Evolutionary conservation across 2,329 filamentous ascomycete genomes (phyloP), one percentile per base, ranked within the genome.

Genomic region (Fusarium pseudoanthophilum): DNA sequence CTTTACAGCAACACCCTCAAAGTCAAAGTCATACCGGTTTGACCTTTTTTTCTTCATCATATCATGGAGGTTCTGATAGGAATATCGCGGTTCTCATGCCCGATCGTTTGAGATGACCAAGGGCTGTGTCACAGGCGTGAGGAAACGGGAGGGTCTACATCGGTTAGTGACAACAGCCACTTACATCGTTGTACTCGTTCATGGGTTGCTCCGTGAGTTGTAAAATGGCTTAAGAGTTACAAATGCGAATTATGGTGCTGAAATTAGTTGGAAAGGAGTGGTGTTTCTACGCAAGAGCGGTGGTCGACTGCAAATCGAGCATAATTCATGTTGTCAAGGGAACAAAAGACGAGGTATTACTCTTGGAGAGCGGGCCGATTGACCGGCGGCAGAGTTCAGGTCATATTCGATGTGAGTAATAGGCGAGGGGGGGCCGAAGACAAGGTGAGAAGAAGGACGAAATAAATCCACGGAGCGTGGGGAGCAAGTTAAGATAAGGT

Each of bases 271-370:
- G 24, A 36, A 36, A 37, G 42, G 39, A 34, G 53, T 36, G 45
- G 21, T n/a, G 30, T 36, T 49, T 61, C 28, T 42, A 46, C 32
- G 21, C 58, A 52, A 24, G 40, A 37, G 21, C 15, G 32, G 82
- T 85, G 4, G 80, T 82, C 21, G 79, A 79, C 4, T 63, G 75
- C 3, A 87, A 85, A 15, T 83, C 84, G 28, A 86, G 83, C 21
- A 88, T 90, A 78, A 86, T 85, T 79, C 13, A 69, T 30, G 46
- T 83, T 89, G 68, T 83, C 83, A 52, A 89, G 88, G 80, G 83
- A 34, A 21, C 40, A 42, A 52, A 36, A 82, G 80, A 84, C 30
- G 88, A 87, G 87, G 85, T 89, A 83, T 57, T 89, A 83, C 89
- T 58, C 83, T 85, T 45, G 87, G 88, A 21, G 88, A 87, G 55